These are phyloP conservation scores for Punctularia strigosozonata DNA, from an alignment of 768 basidiomycete genomes.

Conservation along the genomic window DNA sequence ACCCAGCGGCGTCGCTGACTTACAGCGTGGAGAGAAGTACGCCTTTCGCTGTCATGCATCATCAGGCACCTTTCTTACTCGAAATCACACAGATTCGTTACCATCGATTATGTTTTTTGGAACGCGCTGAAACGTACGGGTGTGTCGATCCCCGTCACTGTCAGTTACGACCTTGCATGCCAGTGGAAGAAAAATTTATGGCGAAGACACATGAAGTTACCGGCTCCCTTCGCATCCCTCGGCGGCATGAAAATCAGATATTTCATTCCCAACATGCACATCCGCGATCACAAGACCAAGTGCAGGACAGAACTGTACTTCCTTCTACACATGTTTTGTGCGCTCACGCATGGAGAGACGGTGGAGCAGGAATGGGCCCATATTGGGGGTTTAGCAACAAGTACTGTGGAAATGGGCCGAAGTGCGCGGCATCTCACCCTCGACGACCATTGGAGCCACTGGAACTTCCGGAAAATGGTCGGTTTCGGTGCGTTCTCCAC, in stretches of 20 bases:
- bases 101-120: no score
- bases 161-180: slow-evolving; percentile 19
- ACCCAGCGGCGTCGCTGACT: slow-evolving; percentile 12
- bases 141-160: no score
- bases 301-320: slow-evolving; percentile 17
- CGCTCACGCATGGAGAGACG: slow-evolving; percentile 14
- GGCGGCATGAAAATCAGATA: no score
- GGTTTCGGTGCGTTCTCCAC: slow-evolving; percentile 11
- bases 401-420: slow-evolving; percentile 9
- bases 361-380: slow-evolving; percentile 12
- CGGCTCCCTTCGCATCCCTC: no score
- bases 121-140: no score
- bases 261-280: slow-evolving; percentile 23
- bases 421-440: slow-evolving; percentile 5
- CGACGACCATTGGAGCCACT: slow-evolving; percentile 14
- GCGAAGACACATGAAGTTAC: no score
- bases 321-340: slow-evolving; percentile 16
- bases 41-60: no score
- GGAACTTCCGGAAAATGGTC: slow-evolving; percentile 18
- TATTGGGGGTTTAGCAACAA: slow-evolving; percentile 4
- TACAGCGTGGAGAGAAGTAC: slow-evolving; percentile 15
- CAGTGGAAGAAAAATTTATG: slow-evolving; percentile 16
- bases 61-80: no score
- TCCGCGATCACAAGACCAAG: slow-evolving; percentile 15
- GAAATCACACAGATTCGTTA: no score